Evolutionary conservation across 2,329 filamentous ascomycete genomes (phyloP).

Genomic region (Leptographium radiaticola): DNA sequence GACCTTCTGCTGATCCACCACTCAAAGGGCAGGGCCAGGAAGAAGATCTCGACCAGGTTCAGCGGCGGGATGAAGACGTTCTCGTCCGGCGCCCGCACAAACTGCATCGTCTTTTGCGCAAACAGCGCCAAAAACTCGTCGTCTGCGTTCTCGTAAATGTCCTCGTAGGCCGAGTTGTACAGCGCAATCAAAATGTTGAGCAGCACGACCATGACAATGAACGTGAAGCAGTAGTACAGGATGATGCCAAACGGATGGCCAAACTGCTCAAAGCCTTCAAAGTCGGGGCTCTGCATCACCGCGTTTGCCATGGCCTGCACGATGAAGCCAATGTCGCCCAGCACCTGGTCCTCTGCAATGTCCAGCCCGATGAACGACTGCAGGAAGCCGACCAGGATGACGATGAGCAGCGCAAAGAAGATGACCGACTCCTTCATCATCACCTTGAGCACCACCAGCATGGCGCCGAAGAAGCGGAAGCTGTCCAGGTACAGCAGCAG

Average conservation of each 20-base stretch:
- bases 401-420: constrained; percentile 81
- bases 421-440: constrained; percentile 93
- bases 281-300: constrained; percentile 85
- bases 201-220: constrained; percentile 75
- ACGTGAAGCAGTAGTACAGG: constrained; percentile 95
- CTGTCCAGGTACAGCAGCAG: constrained; percentile 87
- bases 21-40: constrained; percentile 69
- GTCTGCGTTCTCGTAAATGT: constrained; percentile 84
- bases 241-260: constrained; percentile 87
- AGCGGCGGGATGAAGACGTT: constrained; percentile 97
- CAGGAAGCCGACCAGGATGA: constrained; percentile 77
- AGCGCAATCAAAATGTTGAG: constrained; percentile 95
- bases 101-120: constrained; percentile 89
- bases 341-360: constrained; percentile 58
- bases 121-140: constrained; percentile 95
- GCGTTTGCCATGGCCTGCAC: constrained; percentile 76
- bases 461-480: constrained; percentile 91
- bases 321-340: constrained; percentile 60
- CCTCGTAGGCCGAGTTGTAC: constrained; percentile 92
- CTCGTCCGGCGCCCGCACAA: constrained; percentile 90
- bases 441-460: constrained; percentile 92
- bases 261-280: constrained; percentile 77
- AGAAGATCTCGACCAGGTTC: constrained; percentile 81
- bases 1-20: constrained; percentile 75
- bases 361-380: constrained; percentile 93